A percentile compares a stretch with the other conserved stretches of the same genome.
phyloP scores from a whole-genome alignment of 2,329 filamentous ascomycete species.

The Plectosphaerella plurivora region DNA sequence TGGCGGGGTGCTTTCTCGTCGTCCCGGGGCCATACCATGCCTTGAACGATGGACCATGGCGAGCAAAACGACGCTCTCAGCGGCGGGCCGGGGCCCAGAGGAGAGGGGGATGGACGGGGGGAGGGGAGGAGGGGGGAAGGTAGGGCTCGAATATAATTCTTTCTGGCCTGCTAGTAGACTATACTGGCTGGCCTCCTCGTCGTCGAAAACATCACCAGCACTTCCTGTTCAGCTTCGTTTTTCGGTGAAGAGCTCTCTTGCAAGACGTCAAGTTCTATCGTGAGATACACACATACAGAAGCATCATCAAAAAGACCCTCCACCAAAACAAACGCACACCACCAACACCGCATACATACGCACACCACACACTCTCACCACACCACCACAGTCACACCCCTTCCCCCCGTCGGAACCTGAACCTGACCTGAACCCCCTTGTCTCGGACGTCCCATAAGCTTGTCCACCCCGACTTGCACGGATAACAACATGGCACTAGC shows the following conservation, averaged over 20 bases:
- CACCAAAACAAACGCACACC: too few relatives aligned
- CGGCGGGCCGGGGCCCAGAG: not conserved
- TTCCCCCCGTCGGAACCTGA: too few relatives aligned
- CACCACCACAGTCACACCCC: not conserved
- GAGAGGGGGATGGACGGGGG: too few relatives aligned
- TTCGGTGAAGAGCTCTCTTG: not conserved
- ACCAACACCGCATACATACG: not conserved
- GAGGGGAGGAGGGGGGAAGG: not conserved
- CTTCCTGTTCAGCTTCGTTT: conserved; percentile 5
- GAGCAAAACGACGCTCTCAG: not conserved
- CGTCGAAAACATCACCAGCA: not conserved
- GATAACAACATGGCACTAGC: conserved; percentile 1
- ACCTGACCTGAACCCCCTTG: too few relatives aligned
- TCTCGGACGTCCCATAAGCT: too few relatives aligned
- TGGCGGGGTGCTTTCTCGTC: not conserved
- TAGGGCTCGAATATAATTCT: not conserved
- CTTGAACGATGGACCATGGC: not conserved
- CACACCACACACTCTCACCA: not conserved
- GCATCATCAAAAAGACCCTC: not conserved
- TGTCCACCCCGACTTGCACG: not conserved
- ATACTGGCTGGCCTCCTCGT: not conserved
- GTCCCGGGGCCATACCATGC: not conserved
- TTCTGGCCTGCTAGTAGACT: not conserved
- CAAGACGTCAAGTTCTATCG: not conserved
- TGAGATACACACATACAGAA: not conserved